A percentile compares a stretch with the other conserved stretches of the same genome.
phyloP scores from a whole-genome alignment of 768 basidiomycete genomes.

The Kwoniella pini region DNA sequence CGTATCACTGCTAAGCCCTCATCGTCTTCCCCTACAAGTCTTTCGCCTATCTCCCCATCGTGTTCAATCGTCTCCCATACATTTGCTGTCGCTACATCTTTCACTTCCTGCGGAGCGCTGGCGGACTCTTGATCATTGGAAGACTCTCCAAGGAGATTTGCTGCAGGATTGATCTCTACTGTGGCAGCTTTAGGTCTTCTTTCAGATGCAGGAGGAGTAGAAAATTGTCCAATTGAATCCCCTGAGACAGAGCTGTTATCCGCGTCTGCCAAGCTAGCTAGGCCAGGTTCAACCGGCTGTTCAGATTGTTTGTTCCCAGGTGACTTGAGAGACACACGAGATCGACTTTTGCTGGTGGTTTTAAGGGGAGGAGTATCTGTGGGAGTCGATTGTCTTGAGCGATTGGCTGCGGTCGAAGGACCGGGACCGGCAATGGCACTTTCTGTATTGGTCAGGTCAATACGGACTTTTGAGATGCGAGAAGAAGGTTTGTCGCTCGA shows the following conservation, averaged over 20 bases:
- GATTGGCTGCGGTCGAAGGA: slow-evolving; percentile 9
- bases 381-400: neutral
- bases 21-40: neutral
- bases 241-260: neutral
- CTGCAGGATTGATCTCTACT: no score
- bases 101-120: neutral
- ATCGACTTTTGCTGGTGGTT: no score
- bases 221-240: slow-evolving; percentile 25
- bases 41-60: neutral
- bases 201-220: slow-evolving; percentile 5
- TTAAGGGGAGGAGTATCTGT: neutral
- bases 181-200: neutral
- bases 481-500: no score
- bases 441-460: no score
- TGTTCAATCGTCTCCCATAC: neutral
- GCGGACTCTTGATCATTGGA: neutral
- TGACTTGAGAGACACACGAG: no score
- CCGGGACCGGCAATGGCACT: slow-evolving; percentile 8
- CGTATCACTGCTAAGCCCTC: neutral
- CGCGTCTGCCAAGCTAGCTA: neutral
- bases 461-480: no score
- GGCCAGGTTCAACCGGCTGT: neutral
- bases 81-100: neutral
- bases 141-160: no score
- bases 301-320: no score